Evolutionary conservation across 352 stramenopile genomes (phyloP).

Genomic region (Pythium plurisporium): DNA sequence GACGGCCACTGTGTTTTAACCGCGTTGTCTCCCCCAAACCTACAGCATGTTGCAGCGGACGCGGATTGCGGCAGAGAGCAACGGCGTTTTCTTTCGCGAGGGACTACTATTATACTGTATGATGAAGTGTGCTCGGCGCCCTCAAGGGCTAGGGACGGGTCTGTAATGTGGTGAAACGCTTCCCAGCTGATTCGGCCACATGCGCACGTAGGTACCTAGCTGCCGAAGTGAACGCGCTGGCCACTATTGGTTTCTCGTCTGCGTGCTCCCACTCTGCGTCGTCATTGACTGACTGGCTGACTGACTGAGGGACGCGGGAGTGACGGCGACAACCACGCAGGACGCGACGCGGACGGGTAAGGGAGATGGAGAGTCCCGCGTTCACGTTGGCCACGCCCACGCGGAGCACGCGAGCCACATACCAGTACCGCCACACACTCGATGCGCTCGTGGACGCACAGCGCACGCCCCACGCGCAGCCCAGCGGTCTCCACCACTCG

Average conservation of each 20-base stretch:
- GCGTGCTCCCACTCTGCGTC: no score
- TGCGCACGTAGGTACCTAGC: no score
- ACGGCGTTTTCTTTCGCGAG: background rate
- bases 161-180: slow-evolving; percentile 1
- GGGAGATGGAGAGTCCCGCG: background rate
- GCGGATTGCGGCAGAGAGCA: background rate
- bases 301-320: background rate
- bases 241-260: no score
- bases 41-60: background rate
- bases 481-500: background rate
- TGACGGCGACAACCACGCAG: background rate
- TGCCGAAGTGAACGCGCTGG: no score
- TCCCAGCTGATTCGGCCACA: slow-evolving; percentile 6
- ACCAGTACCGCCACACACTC: slow-evolving; percentile 11
- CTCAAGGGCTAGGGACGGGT: background rate
- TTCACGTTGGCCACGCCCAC: slow-evolving; percentile 16
- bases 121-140: background rate
- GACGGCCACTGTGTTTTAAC: no score
- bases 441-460: slow-evolving; percentile 14
- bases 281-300: slow-evolving; percentile 13
- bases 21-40: slow-evolving; percentile 3
- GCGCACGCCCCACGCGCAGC: slow-evolving; percentile 7
- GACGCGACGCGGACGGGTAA: no score
- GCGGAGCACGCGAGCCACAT: slow-evolving; percentile 2
- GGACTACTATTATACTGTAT: no score